Base-by-base conservation (phyloP, 2,329 filamentous ascomycete genomes). In the Tolypocladium sp. region DNA sequence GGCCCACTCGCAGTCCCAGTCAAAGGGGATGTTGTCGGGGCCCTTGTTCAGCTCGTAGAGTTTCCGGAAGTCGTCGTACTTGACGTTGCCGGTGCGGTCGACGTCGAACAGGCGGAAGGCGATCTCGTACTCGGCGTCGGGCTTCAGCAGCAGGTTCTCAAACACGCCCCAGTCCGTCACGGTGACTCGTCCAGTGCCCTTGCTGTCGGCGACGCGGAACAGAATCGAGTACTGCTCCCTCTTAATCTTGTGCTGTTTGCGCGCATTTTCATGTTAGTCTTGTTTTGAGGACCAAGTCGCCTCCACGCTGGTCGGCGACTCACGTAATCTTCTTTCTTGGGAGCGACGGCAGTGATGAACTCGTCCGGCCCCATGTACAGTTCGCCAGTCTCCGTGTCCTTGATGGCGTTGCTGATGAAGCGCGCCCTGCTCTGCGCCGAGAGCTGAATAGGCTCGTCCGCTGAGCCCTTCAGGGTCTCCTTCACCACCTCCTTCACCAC, bases 71-170 rank as follows among this genome's bases (percentile, higher is more conserved):
- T 92, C 86, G 44, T 96, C 89, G 70, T 93, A 96, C 73, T 92
- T 93, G 69, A 99, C 91, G 55, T 83, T 83, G 62, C 94, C 94
- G 25, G 86, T 89, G 62, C 90, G 85, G 57, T 93, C 87, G 67
- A 91, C 82, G 71, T 97, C 93, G 76, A 99, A 99, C 58, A 99
- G 83, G 68, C 94, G 90, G 78, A 97, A 99, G 20, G 94, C 93
- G 68, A 99, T 96, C 75, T 97, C 92, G 77, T 99, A 99, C 78
- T 99, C 94, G 73, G 94, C 94, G 71, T 97, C 94, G 62, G 94
- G 90, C 77, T 97, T 97, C 66, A 83, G 82, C 60, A 99, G 86
- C 63, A 99, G 84, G 78, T 96, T 95, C 77, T 97, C 91, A 75
- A 97, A 99, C 64, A 89, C 88, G 54, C 84, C 86, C 92, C 93